A percentile compares a stretch with the other conserved stretches of the same genome.
These are phyloP conservation scores for Aspergillus felis DNA, from an alignment of 2,329 filamentous ascomycete genomes.

Conservation along the genomic window DNA sequence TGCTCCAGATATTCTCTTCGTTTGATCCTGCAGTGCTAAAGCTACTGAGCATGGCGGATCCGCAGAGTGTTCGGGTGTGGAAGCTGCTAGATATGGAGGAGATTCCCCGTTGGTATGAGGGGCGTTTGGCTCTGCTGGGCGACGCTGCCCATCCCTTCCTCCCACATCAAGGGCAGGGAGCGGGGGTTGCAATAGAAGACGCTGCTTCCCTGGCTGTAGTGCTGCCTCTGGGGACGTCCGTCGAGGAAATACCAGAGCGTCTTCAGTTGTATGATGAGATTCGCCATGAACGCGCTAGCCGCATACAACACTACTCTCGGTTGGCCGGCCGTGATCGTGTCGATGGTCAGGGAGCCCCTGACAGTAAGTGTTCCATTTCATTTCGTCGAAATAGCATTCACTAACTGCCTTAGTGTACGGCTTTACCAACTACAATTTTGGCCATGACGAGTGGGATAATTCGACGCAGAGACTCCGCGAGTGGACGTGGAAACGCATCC, in stretches of 20 bases:
- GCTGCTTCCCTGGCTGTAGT: constrained; percentile 55
- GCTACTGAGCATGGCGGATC: constrained; percentile 33
- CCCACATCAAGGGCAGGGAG: constrained; percentile 60
- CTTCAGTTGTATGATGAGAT: constrained; percentile 56
- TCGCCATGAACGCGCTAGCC: constrained; percentile 53
- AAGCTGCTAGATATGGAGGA: constrained; percentile 57
- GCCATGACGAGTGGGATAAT: constrained; percentile 56
- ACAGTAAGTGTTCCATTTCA: background rate
- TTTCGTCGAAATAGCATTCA: background rate
- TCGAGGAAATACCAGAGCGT: constrained; percentile 49
- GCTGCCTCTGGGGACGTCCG: constrained; percentile 44
- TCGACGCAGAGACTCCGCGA: constrained; percentile 48
- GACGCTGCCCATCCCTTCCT: constrained; percentile 65
- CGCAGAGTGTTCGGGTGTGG: constrained; percentile 50
- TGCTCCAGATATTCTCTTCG: constrained; percentile 17
- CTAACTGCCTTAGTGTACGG: constrained; percentile 27
- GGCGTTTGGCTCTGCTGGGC: constrained; percentile 54
- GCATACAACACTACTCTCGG: constrained; percentile 49
- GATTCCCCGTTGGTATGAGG: constrained; percentile 52
- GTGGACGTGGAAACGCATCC: constrained; percentile 41
- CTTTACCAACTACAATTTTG: constrained; percentile 51
- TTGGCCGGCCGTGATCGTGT: constrained; percentile 41
- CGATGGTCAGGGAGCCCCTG: background rate
- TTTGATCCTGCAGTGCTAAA: constrained; percentile 39
- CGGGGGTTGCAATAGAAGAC: constrained; percentile 61